Percentiles rank a stretch among this genome's conserved stretches.
phyloP scores from a whole-genome alignment of 257 asterid species.

The Haberlea rhodopensis region DNA sequence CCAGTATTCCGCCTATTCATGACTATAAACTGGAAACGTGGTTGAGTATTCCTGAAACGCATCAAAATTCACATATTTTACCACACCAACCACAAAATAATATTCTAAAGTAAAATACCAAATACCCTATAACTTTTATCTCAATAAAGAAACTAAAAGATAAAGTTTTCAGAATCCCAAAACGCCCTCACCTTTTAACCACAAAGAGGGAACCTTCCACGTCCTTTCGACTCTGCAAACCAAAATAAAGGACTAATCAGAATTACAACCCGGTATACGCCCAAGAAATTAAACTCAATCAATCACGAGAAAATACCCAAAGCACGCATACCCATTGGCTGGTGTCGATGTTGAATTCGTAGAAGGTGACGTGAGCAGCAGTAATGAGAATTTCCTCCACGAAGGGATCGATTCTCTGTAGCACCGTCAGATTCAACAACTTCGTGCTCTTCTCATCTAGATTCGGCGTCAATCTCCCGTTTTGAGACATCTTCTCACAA shows the following conservation, averaged over 20 bases:
- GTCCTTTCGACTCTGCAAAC: constrained; percentile 79
- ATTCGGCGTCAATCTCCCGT: constrained; percentile 72
- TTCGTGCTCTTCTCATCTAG: constrained; percentile 76
- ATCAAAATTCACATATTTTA: neutral
- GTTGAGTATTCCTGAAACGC: constrained; percentile 63
- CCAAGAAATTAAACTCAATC: constrained; percentile 14
- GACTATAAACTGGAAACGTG: constrained; percentile 82
- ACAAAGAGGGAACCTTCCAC: constrained; percentile 93
- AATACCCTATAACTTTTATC: constrained; percentile 26
- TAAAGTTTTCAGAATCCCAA: constrained; percentile 7
- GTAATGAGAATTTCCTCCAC: constrained; percentile 78
- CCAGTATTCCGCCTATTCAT: constrained; percentile 79
- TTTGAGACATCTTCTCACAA: too few relatives aligned
- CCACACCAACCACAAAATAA: constrained; percentile 13
- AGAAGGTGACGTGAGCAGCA: constrained; percentile 72
- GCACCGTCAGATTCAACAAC: constrained; percentile 68
- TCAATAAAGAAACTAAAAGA: neutral
- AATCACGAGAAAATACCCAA: neutral
- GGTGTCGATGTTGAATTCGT: constrained; percentile 61
- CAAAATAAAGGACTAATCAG: constrained; percentile 18
- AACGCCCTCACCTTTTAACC: constrained; percentile 65
- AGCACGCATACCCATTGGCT: constrained; percentile 66
- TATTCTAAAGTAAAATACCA: constrained; percentile 7
- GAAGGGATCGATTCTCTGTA: constrained; percentile 79
- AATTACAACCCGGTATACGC: neutral